Evolutionary conservation across 2,329 filamentous ascomycete genomes (phyloP).

Genomic region (Fusarium acutatum): DNA sequence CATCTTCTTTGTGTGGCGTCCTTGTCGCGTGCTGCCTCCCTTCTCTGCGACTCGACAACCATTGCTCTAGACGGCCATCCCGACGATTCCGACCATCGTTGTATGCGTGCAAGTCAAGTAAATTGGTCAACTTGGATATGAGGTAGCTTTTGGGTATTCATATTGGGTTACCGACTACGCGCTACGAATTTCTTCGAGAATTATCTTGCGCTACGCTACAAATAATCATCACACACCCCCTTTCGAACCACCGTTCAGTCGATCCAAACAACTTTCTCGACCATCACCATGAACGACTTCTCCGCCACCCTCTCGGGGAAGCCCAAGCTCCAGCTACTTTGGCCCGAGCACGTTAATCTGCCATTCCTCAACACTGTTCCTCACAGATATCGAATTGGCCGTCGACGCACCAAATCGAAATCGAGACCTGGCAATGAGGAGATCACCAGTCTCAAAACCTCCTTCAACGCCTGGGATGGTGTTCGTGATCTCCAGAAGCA

Average conservation of each 20-base stretch:
- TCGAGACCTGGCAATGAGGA: constrained; percentile 59
- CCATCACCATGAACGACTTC: constrained; percentile 51
- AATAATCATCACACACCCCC: constrained; percentile 11
- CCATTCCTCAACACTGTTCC: constrained; percentile 55
- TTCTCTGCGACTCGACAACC: constrained; percentile 36
- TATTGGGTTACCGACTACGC: constrained; percentile 40
- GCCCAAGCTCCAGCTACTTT: constrained; percentile 52
- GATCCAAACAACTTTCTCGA: constrained; percentile 12
- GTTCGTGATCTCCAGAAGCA: constrained; percentile 78
- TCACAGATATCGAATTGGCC: constrained; percentile 50
- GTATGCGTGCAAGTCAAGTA: constrained; percentile 34
- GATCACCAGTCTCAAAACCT: constrained; percentile 80
- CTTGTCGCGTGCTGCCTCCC: constrained; percentile 40
- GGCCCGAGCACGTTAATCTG: constrained; percentile 53
- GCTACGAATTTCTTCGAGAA: constrained; percentile 24
- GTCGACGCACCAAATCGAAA: constrained; percentile 51
- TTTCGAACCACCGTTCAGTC: constrained; percentile 1
- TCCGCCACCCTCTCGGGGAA: constrained; percentile 50
- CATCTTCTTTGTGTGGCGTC: constrained; percentile 33
- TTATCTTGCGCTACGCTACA: constrained; percentile 1
- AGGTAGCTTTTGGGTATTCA: constrained; percentile 49
- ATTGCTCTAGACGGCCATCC: constrained; percentile 33
- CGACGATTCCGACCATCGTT: constrained; percentile 29
- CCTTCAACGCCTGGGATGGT: constrained; percentile 82
- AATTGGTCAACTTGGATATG: constrained; percentile 45